phyloP scores from a whole-genome alignment of 116 monocot genomes.

The Zostera marina region DNA sequence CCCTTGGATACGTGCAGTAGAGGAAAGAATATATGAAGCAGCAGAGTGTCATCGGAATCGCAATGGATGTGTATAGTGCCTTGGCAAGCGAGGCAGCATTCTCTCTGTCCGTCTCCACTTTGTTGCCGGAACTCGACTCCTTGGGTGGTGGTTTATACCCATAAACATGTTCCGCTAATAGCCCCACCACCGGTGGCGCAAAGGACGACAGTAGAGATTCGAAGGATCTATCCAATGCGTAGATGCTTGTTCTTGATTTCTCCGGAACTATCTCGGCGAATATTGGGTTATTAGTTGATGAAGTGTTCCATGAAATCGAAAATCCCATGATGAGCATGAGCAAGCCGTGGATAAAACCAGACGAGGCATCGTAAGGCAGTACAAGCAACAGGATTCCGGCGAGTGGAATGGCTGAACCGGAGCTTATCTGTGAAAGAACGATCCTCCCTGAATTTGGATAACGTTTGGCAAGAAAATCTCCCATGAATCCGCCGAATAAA shows the following conservation, averaged over 20 bases:
- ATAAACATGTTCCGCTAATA: slow-evolving; percentile 56
- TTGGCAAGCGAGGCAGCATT: slow-evolving; percentile 75
- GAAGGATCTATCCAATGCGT: slow-evolving; percentile 81
- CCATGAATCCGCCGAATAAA: slow-evolving; percentile 79
- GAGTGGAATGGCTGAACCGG: slow-evolving; percentile 75
- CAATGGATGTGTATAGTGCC: slow-evolving; percentile 71
- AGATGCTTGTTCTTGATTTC: slow-evolving; percentile 72
- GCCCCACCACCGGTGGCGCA: slow-evolving; percentile 78
- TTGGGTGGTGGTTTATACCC: slow-evolving; percentile 48
- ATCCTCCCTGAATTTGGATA: slow-evolving; percentile 82
- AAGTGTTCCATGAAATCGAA: slow-evolving; percentile 81
- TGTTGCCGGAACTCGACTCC: slow-evolving; percentile 10
- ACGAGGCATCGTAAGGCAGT: slow-evolving; percentile 69
- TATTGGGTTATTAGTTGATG: slow-evolving; percentile 90
- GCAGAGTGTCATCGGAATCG: slow-evolving; percentile 70
- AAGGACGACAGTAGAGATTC: slow-evolving; percentile 76
- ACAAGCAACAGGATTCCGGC: slow-evolving; percentile 55
- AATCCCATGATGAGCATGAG: slow-evolving; percentile 74
- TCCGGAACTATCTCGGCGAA: slow-evolving; percentile 98
- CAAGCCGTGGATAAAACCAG: slow-evolving; percentile 41
- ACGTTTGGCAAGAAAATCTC: slow-evolving; percentile 48
- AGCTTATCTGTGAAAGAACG: slow-evolving; percentile 85
- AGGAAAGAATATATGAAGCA: slow-evolving; percentile 79
- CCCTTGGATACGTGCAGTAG: slow-evolving; percentile 70
- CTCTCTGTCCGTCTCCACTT: slow-evolving; percentile 39